Percentiles rank a stretch among this genome's conserved stretches.
These are phyloP conservation scores for Phalaenopsis aphrodite DNA, from an alignment of 106 monocot genomes.

Conservation along the genomic window DNA sequence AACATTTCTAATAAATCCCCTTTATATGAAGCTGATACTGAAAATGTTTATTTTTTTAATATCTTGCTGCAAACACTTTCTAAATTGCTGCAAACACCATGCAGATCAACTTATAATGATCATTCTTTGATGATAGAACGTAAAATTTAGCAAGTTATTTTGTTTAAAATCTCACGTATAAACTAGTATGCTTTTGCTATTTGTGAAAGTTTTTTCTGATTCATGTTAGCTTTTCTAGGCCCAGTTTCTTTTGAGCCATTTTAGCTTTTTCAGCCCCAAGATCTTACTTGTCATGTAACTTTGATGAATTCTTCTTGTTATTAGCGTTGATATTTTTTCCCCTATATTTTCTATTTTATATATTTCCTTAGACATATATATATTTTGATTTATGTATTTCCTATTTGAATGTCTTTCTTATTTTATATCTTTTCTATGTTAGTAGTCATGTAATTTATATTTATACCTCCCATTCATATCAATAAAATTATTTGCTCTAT, in stretches of 20 bases:
- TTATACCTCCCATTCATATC: no score
- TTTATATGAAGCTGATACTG: not conserved
- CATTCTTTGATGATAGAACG: not conserved
- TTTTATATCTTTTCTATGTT: no score
- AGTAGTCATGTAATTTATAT: no score
- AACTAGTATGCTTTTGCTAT: not conserved
- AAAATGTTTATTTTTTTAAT: not conserved
- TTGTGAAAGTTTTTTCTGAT: not conserved
- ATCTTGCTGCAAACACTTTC: not conserved
- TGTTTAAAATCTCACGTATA: not conserved
- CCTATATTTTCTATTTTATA: no score
- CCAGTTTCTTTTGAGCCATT: not conserved
- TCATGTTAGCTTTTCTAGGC: not conserved
- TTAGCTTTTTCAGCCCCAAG: not conserved
- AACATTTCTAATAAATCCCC: not conserved
- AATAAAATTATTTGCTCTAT: no score
- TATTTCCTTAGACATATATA: no score
- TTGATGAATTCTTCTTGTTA: not conserved
- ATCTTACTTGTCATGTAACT: not conserved
- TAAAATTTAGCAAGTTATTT: not conserved
- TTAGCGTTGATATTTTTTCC: no score
- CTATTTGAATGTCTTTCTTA: no score
- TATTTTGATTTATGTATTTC: no score
- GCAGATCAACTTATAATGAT: not conserved
- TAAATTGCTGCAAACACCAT: not conserved